phyloP scores from a whole-genome alignment of 1,284 basidiomycete genomes.

The Heliocybe sulcata region DNA sequence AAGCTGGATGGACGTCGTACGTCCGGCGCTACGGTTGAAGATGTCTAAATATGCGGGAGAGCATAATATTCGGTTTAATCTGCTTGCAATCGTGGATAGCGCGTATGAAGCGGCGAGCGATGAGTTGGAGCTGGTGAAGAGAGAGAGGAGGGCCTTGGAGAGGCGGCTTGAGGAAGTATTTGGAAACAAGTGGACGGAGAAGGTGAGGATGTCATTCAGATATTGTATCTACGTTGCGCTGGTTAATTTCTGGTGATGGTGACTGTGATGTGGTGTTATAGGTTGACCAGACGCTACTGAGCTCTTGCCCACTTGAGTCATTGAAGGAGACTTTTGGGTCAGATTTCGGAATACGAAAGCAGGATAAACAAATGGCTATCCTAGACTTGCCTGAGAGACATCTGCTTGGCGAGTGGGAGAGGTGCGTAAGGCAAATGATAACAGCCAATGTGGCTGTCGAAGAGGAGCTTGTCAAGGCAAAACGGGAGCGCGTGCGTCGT shows the following conservation, averaged over 20 bases:
- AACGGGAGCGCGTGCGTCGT: conserved; percentile 34
- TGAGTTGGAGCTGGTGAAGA: conserved; percentile 42
- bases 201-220: no score
- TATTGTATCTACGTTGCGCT: no score
- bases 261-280: conserved; percentile 10
- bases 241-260: neutral
- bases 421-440: conserved; percentile 33
- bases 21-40: conserved; percentile 49
- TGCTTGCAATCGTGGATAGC: conserved; percentile 52
- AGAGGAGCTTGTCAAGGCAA: conserved; percentile 41
- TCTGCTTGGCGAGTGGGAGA: conserved; percentile 36
- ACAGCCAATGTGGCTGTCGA: conserved; percentile 37
- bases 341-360: conserved; percentile 37
- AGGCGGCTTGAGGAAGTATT: conserved; percentile 28
- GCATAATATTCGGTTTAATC: conserved; percentile 45
- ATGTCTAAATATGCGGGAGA: conserved; percentile 45
- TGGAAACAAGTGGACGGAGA: conserved; percentile 28
- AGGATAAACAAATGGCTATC: conserved; percentile 36
- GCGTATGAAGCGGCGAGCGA: conserved; percentile 41
- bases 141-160: conserved; percentile 39
- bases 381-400: conserved; percentile 32
- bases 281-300: conserved; percentile 31
- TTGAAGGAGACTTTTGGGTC: conserved; percentile 25
- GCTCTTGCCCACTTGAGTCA: conserved; percentile 12
- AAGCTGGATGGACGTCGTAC: conserved; percentile 51